Base-by-base conservation (phyloP, 208 protist genomes). In the Trypanosoma grayi region DNA sequence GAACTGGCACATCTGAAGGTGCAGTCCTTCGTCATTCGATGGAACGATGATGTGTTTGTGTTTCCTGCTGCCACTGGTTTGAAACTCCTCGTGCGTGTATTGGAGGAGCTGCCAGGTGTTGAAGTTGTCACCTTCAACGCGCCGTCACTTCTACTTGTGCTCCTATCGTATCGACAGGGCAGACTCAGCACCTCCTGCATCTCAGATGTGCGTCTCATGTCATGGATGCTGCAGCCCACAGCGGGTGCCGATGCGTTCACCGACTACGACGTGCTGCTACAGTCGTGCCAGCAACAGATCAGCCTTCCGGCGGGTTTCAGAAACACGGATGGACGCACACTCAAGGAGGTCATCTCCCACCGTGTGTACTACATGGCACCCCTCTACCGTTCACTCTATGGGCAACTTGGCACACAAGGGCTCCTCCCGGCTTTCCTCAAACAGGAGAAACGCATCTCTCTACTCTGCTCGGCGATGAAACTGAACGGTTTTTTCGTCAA, bases 81-180 rank as follows among this genome's bases (percentile, higher is more conserved):
- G 8, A 50, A 51, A 8, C 81, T 94, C 48, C 62, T 94, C 18
- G 71, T 81, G 39, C 66, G 77, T n/a, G 66, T 94, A 20, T 34
- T 87, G 16, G 60, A 62, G 33, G 79, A 89, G 45, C 77, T 92
- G 24, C 55, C 73, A 28, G 88, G 88, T n/a, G 88, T 95, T 20
- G 85, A 95, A 68, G 39, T 95, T 56, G 87, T 95, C 55, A 95
- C 88, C 14, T 95, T 90, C 59, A 84, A 92, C 59, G 88, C 88
- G 24, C 85, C 83, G 31, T 74, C 78, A 33, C 34, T 90, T 18
- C 54, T 93, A 46, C 62, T 95, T 25, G 31, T 77, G 39, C 60
- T 93, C 28, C 66, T 93, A 37, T 75, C 75, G 6, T 70, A 77
- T 67, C 57, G 54, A 44, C 66, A 71, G 44, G 82, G 86, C 13